Conservation (phyloP, 352 stramenopile genomes). For the Phytophthora pini region DNA sequence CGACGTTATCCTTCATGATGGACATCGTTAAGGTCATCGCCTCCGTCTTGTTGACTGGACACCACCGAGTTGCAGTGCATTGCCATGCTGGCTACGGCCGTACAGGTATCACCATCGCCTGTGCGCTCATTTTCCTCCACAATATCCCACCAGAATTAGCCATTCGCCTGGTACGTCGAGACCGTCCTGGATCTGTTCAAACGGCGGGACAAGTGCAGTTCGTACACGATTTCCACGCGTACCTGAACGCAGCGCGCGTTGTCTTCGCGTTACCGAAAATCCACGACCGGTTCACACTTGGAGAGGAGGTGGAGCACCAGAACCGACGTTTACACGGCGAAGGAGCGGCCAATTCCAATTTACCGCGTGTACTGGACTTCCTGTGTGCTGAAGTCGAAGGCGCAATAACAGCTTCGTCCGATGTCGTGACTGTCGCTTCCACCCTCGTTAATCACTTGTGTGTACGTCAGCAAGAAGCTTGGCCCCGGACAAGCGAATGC, state of each 20-base stretch:
- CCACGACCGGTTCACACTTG: slow-evolving; percentile 74
- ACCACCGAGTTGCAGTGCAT: slow-evolving; percentile 84
- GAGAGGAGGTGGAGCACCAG: slow-evolving; percentile 73
- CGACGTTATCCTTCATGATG: slow-evolving; percentile 84
- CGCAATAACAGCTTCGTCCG: slow-evolving; percentile 21
- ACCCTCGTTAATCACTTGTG: slow-evolving; percentile 37
- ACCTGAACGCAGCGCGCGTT: slow-evolving; percentile 68
- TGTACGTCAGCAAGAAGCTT: slow-evolving; percentile 38
- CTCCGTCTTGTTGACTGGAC: slow-evolving; percentile 70
- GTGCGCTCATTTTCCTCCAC: slow-evolving; percentile 85
- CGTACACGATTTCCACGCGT: slow-evolving; percentile 77
- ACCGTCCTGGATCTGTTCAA: slow-evolving; percentile 81
- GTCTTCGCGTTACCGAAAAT: slow-evolving; percentile 80
- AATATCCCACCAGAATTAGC: slow-evolving; percentile 72
- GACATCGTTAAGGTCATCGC: slow-evolving; percentile 90
- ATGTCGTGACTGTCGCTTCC: slow-evolving; percentile 23
- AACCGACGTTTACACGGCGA: slow-evolving; percentile 67
- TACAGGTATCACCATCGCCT: slow-evolving; percentile 89
- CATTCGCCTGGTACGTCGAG: slow-evolving; percentile 76
- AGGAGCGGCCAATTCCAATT: slow-evolving; percentile 31
- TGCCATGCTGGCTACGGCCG: slow-evolving; percentile 91
- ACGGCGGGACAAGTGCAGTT: slow-evolving; percentile 78
- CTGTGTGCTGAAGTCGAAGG: slow-evolving; percentile 59
- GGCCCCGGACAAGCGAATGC: slow-evolving; percentile 34
- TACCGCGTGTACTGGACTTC: slow-evolving; percentile 71